Evolutionary conservation across 2,329 filamentous ascomycete genomes (phyloP), one percentile per base, ranked within the genome.

Genomic region (Aspergillus glaucus): DNA sequence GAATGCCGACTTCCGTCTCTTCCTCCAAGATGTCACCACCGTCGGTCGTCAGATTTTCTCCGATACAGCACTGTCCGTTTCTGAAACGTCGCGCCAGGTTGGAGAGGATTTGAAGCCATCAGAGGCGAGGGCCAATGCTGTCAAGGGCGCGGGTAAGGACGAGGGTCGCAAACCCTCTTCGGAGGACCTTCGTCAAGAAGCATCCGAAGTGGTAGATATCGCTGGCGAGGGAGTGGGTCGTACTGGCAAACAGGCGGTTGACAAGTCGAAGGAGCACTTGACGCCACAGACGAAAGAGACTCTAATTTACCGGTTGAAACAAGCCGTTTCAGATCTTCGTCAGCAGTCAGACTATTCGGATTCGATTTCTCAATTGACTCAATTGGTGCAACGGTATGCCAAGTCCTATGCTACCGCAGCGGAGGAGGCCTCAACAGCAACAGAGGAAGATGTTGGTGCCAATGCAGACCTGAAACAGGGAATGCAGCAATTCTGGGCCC

Each of bases 1-100:
- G 12, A 97, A 97, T 64, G 84, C 86, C 0, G 90, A 96, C 61
- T 96, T 97, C 66, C 84, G 91, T 36, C 76, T 91, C 6, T 90
- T 97, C 59, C 74, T 96, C 41, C 81, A 85, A 9, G 92, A 97
- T 60, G 70, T 95, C 37, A 83, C 84, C 42, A 84, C 84, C 0
- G 80, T 96, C 43, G 87, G 85, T 10, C 83, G 87, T 39, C 86
- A 95, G 63, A 85, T 97, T 0, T 90, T 96, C 64, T 84, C 83
- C 45, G 91, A 96, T 59, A 90, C 90, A 2, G 88, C 90, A 0
- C 85, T 88, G 52, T 85, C 87, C 0, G 66, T 95, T 5, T 88
- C 90, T 0, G 78, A 84, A 14, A 86, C 85, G 1, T 89, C 91
- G 0, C 80, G 86, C 55, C 75, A 88, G 53, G 85, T 85, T 0